phyloP scores from a whole-genome alignment of 202 grass and related monocot genomes.

The Panicum virgatum region DNA sequence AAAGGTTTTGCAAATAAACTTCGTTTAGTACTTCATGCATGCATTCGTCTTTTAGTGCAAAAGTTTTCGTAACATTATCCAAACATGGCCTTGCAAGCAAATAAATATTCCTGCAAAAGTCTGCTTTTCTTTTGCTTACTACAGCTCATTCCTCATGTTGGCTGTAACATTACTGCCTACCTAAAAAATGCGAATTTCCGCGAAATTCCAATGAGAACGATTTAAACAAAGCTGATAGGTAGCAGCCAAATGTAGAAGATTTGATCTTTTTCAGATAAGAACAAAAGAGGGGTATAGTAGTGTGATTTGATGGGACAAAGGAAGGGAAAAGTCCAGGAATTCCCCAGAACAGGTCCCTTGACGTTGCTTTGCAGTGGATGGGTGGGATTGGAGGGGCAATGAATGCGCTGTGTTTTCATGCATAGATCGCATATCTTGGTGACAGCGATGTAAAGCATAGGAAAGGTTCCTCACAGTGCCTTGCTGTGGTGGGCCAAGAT shows the following conservation, averaged over 20 bases:
- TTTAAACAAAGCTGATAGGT: neutral
- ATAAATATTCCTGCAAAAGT: neutral
- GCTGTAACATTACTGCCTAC: neutral
- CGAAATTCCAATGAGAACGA: neutral
- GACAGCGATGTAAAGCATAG: constrained; percentile 46
- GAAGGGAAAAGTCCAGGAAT: constrained; percentile 37
- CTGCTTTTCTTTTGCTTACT: neutral
- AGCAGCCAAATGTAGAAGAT: constrained; percentile 31
- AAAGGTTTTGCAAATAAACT: too few species aligned
- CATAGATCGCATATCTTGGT: constrained; percentile 57
- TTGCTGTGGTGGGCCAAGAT: constrained; percentile 55
- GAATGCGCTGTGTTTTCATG: constrained; percentile 56
- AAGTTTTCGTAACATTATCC: too few species aligned
- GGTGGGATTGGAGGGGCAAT: constrained; percentile 16
- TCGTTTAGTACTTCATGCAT: too few species aligned
- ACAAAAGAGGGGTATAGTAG: constrained; percentile 44
- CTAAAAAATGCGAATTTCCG: neutral
- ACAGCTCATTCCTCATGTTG: neutral
- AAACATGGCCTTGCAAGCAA: too few species aligned
- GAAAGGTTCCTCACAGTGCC: constrained; percentile 37
- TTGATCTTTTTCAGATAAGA: constrained; percentile 35
- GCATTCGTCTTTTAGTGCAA: too few species aligned
- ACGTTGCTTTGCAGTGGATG: constrained; percentile 28
- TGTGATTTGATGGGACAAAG: constrained; percentile 37
- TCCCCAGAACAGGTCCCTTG: constrained; percentile 34